Evolutionary conservation across 176 grass and related monocot species (phyloP).

Genomic region (Ampelocalamus luodianensis): DNA sequence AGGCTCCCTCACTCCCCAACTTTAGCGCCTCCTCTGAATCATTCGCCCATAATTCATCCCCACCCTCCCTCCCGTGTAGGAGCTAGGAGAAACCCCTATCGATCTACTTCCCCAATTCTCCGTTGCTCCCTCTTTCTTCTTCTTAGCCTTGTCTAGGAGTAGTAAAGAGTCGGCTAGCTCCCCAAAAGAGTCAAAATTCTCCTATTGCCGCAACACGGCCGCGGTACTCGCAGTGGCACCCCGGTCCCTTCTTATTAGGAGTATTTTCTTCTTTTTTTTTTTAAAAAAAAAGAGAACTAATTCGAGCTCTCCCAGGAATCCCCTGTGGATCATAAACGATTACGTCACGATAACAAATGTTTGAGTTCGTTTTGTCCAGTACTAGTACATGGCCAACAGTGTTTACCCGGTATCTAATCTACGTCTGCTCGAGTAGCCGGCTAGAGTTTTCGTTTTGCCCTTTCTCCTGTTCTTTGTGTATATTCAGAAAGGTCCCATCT

Average conservation of each 20-base stretch:
- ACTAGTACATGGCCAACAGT: neutral
- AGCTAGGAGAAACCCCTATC: neutral
- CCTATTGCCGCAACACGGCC: constrained; percentile 18
- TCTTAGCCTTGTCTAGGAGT: neutral
- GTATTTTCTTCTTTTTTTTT: neutral
- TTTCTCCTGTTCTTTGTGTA: neutral
- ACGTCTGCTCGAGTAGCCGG: neutral
- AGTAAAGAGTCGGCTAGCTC: neutral
- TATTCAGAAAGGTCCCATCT: neutral
- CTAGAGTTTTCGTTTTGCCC: neutral
- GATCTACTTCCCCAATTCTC: neutral
- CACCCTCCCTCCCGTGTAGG: neutral
- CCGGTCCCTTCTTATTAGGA: neutral
- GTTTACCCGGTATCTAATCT: neutral
- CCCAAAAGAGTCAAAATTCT: constrained; percentile 11
- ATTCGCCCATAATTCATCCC: constrained; percentile 41
- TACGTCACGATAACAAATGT: neutral
- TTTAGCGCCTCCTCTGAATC: constrained; percentile 21
- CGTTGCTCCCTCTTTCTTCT: neutral
- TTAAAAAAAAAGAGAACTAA: neutral
- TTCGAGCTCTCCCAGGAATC: constrained; percentile 45
- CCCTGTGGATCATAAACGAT: neutral
- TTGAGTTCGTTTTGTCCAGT: neutral
- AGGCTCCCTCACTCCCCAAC: constrained; percentile 17
- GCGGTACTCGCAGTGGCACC: neutral